phyloP scores from a whole-genome alignment of 2,329 filamentous ascomycete species.

The Gaeumannomyces tritici region DNA sequence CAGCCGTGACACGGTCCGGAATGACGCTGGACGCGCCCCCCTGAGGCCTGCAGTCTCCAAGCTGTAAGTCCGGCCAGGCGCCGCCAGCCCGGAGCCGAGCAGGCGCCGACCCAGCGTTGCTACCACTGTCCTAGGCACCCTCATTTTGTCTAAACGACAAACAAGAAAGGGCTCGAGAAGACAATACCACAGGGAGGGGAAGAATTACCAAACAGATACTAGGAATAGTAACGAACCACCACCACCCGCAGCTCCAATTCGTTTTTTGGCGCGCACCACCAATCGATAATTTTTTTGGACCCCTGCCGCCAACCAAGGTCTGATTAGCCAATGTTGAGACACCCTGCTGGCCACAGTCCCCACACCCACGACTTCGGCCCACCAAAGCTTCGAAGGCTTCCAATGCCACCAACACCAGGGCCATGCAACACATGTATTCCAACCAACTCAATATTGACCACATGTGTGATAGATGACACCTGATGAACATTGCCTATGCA shows the following conservation, averaged over 20 bases:
- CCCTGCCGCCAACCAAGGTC: neutral
- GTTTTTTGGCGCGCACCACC: conserved; percentile 3
- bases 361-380: neutral
- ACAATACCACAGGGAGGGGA: conserved; percentile 6
- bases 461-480: too few relatives aligned
- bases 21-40: conserved; percentile 12
- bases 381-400: too few relatives aligned
- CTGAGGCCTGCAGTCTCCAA: neutral
- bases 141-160: conserved; percentile 21
- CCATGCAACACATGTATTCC: too few relatives aligned
- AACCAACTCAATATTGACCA: too few relatives aligned
- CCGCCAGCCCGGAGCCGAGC: conserved; percentile 12
- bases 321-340: neutral
- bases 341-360: neutral
- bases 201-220: conserved; percentile 13
- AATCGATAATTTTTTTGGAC: conserved; percentile 9
- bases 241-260: conserved; percentile 9
- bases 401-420: too few relatives aligned
- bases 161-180: conserved; percentile 7
- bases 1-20: conserved; percentile 11
- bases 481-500: too few relatives aligned
- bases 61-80: neutral
- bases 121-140: conserved; percentile 26
- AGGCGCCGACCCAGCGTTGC: conserved; percentile 26
- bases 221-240: conserved; percentile 3